Evolutionary conservation across 164 flowering plant species (phyloP), one percentile per base, ranked within the genome.

Genomic region (Chimonanthus praecox): DNA sequence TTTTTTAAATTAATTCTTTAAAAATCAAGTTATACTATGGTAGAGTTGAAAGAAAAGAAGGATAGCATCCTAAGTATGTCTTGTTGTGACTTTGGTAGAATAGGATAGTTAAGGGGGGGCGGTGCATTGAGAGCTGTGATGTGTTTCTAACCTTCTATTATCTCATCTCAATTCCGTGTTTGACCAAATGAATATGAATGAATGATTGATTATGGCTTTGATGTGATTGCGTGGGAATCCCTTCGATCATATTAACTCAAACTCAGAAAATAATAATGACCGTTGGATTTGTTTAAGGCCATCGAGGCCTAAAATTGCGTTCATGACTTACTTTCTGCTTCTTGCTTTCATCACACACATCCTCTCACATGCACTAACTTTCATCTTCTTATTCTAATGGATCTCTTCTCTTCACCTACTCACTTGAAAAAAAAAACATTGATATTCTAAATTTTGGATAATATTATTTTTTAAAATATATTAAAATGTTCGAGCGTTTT

Each of bases 151-250:
- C 10, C 3, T 16, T 4, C 6, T 9, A 6, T 13, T 15, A 48
- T 47, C 51, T 44, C 60, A 67, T 74, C 76, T 70, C 5, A 54
- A n/a, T 11, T 54, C 80, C 78, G 80, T 80, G 77, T 73, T 80
- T 80, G 83, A 80, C 80, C 78, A 71, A 77, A 72, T 43, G 44
- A 20, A 58, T 16, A 18, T 21, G 62, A 18, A n/a, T 33, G 21
- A 20, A 20, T 49, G 20, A 33, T 33, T 54, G 46, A 18, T 50
- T 49, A 20, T 20, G 21, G 21, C 21, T 20, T 20, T 20, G 21
- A 20, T 20, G 21, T 20, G 75, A 62, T 75, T 54, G 79, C 84
- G 79, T 82, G 73, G 50, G 79, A 78, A 82, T 77, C 79, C 82
- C 78, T 75, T 71, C 44, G 71, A 64, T 78, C 73, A 43, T 33